Conservation (phyloP, 805 yeast species). For the Yarrowia sp. region DNA sequence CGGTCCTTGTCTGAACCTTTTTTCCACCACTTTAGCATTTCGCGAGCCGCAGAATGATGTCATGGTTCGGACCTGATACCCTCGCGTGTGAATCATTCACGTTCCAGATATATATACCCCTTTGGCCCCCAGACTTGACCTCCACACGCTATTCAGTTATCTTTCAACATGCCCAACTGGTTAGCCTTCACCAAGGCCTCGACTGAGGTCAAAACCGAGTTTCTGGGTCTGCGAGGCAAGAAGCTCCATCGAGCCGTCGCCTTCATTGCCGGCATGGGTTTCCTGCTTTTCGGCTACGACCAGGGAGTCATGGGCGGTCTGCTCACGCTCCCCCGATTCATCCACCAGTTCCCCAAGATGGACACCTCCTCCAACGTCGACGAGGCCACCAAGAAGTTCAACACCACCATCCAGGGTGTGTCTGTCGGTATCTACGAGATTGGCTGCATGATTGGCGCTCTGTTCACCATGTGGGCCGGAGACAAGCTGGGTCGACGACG, state of each 20-base stretch:
- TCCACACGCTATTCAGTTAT: neutral
- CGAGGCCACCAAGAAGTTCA: constrained; percentile 7
- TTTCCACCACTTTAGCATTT: too few species aligned
- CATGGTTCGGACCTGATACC: too few species aligned
- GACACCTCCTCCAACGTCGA: constrained; percentile 10
- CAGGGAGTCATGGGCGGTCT: constrained; percentile 82
- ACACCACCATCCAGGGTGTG: constrained; percentile 32
- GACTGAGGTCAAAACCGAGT: constrained; percentile 24
- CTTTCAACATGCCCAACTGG: constrained; percentile 15
- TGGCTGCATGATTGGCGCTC: constrained; percentile 51
- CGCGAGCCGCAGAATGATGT: neutral
- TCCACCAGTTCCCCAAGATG: constrained; percentile 31
- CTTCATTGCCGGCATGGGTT: constrained; percentile 32
- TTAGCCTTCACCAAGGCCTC: constrained; percentile 12
- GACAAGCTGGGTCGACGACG: constrained; percentile 50
- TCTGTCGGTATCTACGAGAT: constrained; percentile 42
- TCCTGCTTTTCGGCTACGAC: constrained; percentile 62
- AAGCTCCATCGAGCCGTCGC: constrained; percentile 31
- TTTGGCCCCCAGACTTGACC: neutral
- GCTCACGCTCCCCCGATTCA: constrained; percentile 50
- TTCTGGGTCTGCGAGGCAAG: constrained; percentile 30
- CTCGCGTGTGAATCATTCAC: too few species aligned
- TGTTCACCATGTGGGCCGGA: constrained; percentile 49
- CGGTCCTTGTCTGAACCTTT: constrained; percentile 16
- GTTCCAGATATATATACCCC: neutral